phyloP scores from a whole-genome alignment of 257 asterid species.

The Ballota nigra region DNA sequence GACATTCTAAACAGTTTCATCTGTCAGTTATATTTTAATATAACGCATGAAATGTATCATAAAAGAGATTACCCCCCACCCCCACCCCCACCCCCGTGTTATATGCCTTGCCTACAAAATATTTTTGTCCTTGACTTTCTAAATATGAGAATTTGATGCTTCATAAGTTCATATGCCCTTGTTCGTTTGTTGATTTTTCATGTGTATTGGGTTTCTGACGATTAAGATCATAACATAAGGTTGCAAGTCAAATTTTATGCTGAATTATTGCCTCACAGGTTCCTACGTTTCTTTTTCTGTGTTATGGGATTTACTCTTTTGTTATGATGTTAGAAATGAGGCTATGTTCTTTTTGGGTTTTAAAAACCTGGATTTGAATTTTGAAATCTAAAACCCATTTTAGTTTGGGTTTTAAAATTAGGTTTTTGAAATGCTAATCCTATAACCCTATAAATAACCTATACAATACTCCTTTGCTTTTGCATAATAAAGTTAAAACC shows the following conservation, averaged over 20 bases:
- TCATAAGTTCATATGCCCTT: not conserved
- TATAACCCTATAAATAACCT: too few species aligned
- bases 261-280: not conserved
- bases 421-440: too few species aligned
- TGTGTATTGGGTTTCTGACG: not conserved
- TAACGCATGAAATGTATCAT: not conserved
- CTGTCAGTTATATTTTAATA: not conserved
- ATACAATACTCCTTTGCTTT: too few species aligned
- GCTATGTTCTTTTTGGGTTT: too few species aligned
- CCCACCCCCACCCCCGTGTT: too few species aligned
- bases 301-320: not conserved
- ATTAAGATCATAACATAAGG: not conserved
- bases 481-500: too few species aligned
- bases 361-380: too few species aligned
- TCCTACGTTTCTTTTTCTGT: not conserved
- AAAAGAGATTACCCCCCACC: not conserved
- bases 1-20: not conserved
- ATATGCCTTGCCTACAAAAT: not conserved
- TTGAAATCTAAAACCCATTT: too few species aligned
- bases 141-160: not conserved
- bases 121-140: not conserved
- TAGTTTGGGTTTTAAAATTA: too few species aligned
- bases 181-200: not conserved
- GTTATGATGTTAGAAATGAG: not conserved
- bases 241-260: constrained; percentile 1